Base-by-base conservation (phyloP, 306 rosid genomes). In the Boehmeria nivea region DNA sequence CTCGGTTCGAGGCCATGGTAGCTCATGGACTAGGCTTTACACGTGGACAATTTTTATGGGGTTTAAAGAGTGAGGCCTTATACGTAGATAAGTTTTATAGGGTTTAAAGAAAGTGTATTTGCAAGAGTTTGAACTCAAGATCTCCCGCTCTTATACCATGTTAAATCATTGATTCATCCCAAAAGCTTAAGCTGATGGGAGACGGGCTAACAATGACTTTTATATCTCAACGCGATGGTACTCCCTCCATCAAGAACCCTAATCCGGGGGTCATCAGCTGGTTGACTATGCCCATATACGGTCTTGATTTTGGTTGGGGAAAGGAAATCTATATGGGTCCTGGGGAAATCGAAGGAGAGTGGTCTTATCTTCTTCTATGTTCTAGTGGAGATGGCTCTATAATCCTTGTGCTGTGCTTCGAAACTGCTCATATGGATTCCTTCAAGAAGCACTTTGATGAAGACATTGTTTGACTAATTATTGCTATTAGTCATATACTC, bases 241-340 rank as follows among this genome's bases (percentile, higher is more conserved):
- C 0, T 10, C 38, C 61, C 7, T 70, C 76, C 42, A 21, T 60
- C 63, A 71, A 69, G 19, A 69, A 69, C 36, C 78, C 81, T 0
- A 81, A 71, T 51, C 24, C 74, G 3, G 65, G 53, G 0, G 64
- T 78, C 3, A 70, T 64, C 16, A 68, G 76, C 48, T 81, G 84
- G 88, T 49, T 81, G 37, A 68, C 74, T 0, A 28, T 81, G 24
- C 84, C 84, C 0, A 4, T 78, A 0, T 43, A 74, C 47, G 83
- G 68, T 4, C 54, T 66, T 43, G 82, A 81, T 53, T 81, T 81
- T 60, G 88, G 88, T 5, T 74, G 81, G 84, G 84, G 88, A 3
- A 75, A 70, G 23, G 75, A 73, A 15, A 14, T 57, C 22, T 57
- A 54, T 45, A 67, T 75, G 72, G 76, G 79, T 1, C 71, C 78